Evolutionary conservation across 805 yeast genomes (phyloP), one percentile per base, ranked within the genome.

Genomic region (Candida hungchunana): DNA sequence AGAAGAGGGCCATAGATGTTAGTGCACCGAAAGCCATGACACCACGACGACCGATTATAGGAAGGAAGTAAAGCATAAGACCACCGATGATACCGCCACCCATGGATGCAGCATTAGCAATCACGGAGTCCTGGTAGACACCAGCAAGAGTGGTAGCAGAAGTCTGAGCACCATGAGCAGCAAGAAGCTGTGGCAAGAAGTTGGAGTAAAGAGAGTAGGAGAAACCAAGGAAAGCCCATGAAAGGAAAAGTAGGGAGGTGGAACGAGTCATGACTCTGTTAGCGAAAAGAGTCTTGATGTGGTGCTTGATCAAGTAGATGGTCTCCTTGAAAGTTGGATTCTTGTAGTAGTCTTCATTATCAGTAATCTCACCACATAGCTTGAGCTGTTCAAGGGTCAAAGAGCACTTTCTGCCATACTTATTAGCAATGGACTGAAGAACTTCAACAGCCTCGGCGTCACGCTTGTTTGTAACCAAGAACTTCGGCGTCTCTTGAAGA

Each of bases 191-290:
- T 26, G 75, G 75, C 18, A 73, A 51, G 54, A 74, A 74, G 31
- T 72, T 73, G 49, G 69, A 66, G 50, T 69, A 73, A 29, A 71
- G 58, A 3, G 77, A 70, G 51, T 72, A 73, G 6, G 77, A 68
- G 27, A 74, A 62, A 32, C 79, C 79, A 42, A 74, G 64, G 31
- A 72, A 53, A 4, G 68, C 66, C 81, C 81, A 75, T 1, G 75
- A 63, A 6, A 65, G 37, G 15, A 61, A 47, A n/a, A 73, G 50
- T 11, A 77, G 60, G 12, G 58, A 26, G 26, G 76, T 57, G 3
- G 67, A 62, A 37, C 57, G 47, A 9, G 66, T 64, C 27, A 71
- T 57, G 22, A 54, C 55, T 32, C 53, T 59, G 9, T 66, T 60
- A 4, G 65, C 58, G 51, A 73, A 75, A 32, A 77, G 62, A 20